Base-by-base conservation (phyloP, 805 yeast species). In the Scheffersomyces coipomensis region DNA sequence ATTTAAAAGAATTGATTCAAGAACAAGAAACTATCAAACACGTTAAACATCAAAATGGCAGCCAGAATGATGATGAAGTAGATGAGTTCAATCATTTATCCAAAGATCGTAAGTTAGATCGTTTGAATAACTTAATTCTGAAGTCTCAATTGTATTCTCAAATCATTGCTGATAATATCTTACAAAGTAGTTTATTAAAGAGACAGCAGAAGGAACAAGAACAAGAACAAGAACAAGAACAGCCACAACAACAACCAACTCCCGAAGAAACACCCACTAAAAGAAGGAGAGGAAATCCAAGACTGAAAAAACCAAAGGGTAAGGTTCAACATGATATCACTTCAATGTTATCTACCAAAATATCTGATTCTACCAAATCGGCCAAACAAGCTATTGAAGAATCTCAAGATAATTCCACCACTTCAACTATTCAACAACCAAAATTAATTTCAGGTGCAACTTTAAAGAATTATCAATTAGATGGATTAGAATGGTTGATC, bases 401-500 rank as follows among this genome's bases (percentile, higher is more conserved):
- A 6, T 52, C 65, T 2, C 62, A 60, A 36, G 40, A 53, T 2
- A 40, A 40, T 10, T 42, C 35, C 9, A 40, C 46, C 10, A 16
- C 10, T 12, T 9, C 21, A 2, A 30, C 30, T n/a, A 16, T 31
- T 10, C 33, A 24, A 15, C 66, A 57, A 36, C 74, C 75, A 0
- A 45, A 53, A 24, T 40, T 64, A 5, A 47, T 70, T 4, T 45
- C 64, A 4, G 74, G 73, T 6, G 86, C 88, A 22, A 53, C 55
- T 0, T 68, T 91, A 72, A 88, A 88, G 53, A 85, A 81, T 21
- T 89, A 93, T 55, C 99, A 91, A 61, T 59, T 88, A 15, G 89
- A 85, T 40, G 99, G 98, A 1, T 73, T 91, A 40, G 89, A 88
- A 47, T 91, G 98, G 98, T 65, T 93, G 30, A 76, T 83, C 11